A percentile compares a stretch with the other conserved stretches of the same genome.
Evolutionary conservation across 129 eudicot species (phyloP).

Genomic region (Silybum marianum): DNA sequence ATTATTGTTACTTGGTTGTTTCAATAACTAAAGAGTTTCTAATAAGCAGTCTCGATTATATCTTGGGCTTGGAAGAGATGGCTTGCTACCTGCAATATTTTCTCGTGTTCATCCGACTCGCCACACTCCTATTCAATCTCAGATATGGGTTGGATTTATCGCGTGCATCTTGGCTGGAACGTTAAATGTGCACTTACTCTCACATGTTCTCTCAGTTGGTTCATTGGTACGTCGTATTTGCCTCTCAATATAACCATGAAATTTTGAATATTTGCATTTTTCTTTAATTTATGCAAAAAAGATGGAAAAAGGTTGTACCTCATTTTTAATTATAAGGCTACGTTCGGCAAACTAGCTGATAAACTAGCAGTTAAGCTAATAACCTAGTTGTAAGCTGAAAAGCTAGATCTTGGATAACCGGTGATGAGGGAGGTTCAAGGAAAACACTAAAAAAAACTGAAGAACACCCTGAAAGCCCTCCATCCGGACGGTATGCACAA

Average conservation of each 20-base stretch:
- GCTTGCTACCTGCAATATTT: constrained; percentile 77
- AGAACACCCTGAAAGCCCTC: too few relatives aligned
- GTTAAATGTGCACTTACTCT: constrained; percentile 84
- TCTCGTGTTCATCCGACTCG: constrained; percentile 80
- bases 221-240: constrained; percentile 66
- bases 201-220: constrained; percentile 96
- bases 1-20: not conserved
- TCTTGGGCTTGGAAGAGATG: constrained; percentile 98
- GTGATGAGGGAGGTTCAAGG: not conserved
- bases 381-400: not conserved
- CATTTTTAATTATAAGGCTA: not conserved
- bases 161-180: constrained; percentile 79
- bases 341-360: not conserved
- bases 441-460: too few relatives aligned
- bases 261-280: not conserved
- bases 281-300: not conserved
- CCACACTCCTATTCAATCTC: constrained; percentile 92
- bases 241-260: not conserved
- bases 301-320: too few relatives aligned
- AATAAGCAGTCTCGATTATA: constrained; percentile 80
- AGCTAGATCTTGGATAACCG: not conserved
- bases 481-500: too few relatives aligned
- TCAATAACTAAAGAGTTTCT: constrained; percentile 24
- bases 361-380: not conserved
- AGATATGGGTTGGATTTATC: constrained; percentile 93